Evolutionary conservation across 495 filamentous ascomycete genomes (phyloP), one percentile per base, ranked within the genome.

Genomic region (Penicillium desertorum): DNA sequence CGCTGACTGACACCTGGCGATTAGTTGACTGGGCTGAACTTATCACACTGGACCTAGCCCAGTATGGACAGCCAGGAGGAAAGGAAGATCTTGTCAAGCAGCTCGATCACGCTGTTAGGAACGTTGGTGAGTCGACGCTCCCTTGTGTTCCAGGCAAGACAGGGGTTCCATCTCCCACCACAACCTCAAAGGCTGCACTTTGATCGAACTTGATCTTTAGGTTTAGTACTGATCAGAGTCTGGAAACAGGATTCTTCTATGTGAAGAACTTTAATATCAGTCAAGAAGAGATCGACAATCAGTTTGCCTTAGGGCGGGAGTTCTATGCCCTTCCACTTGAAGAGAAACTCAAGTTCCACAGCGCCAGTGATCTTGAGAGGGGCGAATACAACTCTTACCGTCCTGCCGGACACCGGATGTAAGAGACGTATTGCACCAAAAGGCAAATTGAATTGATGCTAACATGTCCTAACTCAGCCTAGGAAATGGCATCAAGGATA

Each of bases 21-120:
- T 8, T 25, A 79, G 71, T 82, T 41, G 70, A 75, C 43, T 84
- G 80, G 81, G 80, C 82, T 19, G 81, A 86, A 19, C 74, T 86
- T 5, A 66, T 81, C 23, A 83, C 78, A 10, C 71, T 86, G 12
- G 82, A 86, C 56, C 69, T 86, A 0, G 70, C 71, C 34, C 69
- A 68, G 7, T 83, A 77, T 54, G 75, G 80, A 27, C 63, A 78
- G 42, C 77, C 77, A 0, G 80, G 79, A 20, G 81, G 80, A 4
- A 83, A 83, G 62, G 67, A 83, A 57, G 60, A 76, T 41, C 68
- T 86, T 6, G 82, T 81, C 1, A 75, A 78, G 44, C 79, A 81
- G 58, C 72, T 86, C 2, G 74, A 82, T n/a, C 78, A 86, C 62
- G 83, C 83, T 2, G 79, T 84, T 3, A 73, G 76, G 20, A 66